Evolutionary conservation across 139 green algal species (phyloP).

Genomic region (Dunaliella sp.): DNA sequence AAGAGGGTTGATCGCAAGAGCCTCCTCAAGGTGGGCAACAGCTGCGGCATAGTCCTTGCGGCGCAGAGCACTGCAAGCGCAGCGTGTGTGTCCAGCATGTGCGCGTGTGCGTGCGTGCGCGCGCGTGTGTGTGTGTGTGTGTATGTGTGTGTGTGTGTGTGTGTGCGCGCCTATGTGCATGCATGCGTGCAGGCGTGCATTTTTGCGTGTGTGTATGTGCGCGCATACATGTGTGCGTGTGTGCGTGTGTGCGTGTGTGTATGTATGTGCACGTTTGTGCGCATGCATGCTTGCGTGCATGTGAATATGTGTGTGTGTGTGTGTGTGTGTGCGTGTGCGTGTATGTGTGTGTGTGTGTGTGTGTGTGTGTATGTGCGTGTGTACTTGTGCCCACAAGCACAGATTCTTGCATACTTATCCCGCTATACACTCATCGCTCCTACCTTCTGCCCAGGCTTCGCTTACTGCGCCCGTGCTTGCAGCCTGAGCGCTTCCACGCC

Average conservation of each 20-base stretch:
- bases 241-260: not conserved
- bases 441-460: conserved; percentile 59
- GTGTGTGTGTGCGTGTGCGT: too few species aligned
- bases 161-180: not conserved
- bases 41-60: conserved; percentile 60
- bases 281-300: too few species aligned
- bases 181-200: not conserved
- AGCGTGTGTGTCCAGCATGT: conserved; percentile 2
- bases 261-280: too few species aligned
- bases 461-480: conserved; percentile 67
- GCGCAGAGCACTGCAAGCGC: conserved; percentile 33
- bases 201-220: not conserved
- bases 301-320: too few species aligned
- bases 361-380: too few species aligned
- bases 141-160: not conserved
- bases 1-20: conserved; percentile 83
- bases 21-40: conserved; percentile 65
- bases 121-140: not conserved
- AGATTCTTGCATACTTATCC: not conserved
- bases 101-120: not conserved
- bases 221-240: not conserved
- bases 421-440: not conserved
- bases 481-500: conserved; percentile 73
- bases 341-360: too few species aligned
- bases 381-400: not conserved